Base-by-base conservation (phyloP, 768 basidiomycete species). In the Termitomyces eurrhizus region DNA sequence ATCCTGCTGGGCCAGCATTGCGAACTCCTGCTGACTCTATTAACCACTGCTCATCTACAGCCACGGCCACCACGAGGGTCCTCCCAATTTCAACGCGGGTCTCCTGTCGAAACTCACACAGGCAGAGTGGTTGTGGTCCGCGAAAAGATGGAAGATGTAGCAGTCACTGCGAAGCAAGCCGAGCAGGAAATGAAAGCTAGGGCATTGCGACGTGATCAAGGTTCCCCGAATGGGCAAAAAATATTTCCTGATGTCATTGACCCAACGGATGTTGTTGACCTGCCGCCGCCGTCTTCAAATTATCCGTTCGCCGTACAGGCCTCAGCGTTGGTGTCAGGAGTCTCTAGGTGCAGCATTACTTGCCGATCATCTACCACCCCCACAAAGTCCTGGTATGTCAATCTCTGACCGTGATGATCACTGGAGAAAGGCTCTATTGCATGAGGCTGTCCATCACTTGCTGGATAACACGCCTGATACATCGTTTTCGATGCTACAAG, bases 261-360 rank as follows among this genome's bases (percentile, higher is more conserved):
- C 73, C 92, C 92, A 12, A 93, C 92, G 29, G 92, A 93, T 67
- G 82, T 82, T 29, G 91, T 93, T 39, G 92, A 93, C 68, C 69
- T 93, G 37, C 92, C 92, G 0, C 85, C 80, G 6, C 87, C 85
- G 7, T 84, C 87, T 39, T 76, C 86, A 41, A 78, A 78, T 39
- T 90, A 89, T 68, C 87, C 86, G 1, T 88, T 92, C 65, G 83
- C 87, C 7, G 82, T 89, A 42, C 90, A 92, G 68, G 82, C 90
- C 29, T 90, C 90, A 57, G 87, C 86, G 16, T 66, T 87, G 87
- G 88, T 48, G 88, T 90, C 45, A 84, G 62, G 88, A 90, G 52
- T 90, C 89, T 32, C 75, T 92, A 7, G 87, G 89, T 58, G 90
- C 90, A 36, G 90, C 85, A 45, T 69, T 85, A n/a, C 74, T 92